phyloP scores from a whole-genome alignment of 1,139 yeast genomes.

The Hyphopichia fennica region DNA sequence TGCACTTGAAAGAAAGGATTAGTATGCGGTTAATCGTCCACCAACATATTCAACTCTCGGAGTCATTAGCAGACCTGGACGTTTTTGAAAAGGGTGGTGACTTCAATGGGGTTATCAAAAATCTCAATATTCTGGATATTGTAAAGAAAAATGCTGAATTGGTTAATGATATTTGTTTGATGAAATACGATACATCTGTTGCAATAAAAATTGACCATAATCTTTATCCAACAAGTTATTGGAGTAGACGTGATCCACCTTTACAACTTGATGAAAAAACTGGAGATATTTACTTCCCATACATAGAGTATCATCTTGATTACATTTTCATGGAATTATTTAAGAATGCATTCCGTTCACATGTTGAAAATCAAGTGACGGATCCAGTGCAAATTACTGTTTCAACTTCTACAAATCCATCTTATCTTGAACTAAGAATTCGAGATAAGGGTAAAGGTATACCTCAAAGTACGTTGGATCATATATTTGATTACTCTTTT shows the following conservation, averaged over 20 bases:
- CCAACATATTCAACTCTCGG: constrained; percentile 67
- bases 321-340: constrained; percentile 84
- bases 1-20: constrained; percentile 81
- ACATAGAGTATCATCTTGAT: constrained; percentile 83
- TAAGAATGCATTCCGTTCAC: constrained; percentile 85
- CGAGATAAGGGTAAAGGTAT: constrained; percentile 93
- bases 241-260: constrained; percentile 33
- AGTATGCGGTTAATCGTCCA: constrained; percentile 83
- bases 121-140: constrained; percentile 60
- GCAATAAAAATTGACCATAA: constrained; percentile 55
- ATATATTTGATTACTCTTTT: constrained; percentile 83
- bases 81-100: constrained; percentile 35
- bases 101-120: constrained; percentile 70
- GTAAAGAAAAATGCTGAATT: constrained; percentile 64
- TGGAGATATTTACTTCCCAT: constrained; percentile 53
- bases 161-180: constrained; percentile 77
- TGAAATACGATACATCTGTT: constrained; percentile 78
- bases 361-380: constrained; percentile 62
- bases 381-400: constrained; percentile 71
- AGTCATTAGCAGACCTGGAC: constrained; percentile 29
- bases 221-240: constrained; percentile 30
- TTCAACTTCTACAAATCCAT: constrained; percentile 48
- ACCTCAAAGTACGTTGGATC: constrained; percentile 58
- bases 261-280: constrained; percentile 8
- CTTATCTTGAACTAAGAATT: constrained; percentile 60